Conservation (phyloP, 371 early-diverging fungal genomes). For the Parasitella parasitica region DNA sequence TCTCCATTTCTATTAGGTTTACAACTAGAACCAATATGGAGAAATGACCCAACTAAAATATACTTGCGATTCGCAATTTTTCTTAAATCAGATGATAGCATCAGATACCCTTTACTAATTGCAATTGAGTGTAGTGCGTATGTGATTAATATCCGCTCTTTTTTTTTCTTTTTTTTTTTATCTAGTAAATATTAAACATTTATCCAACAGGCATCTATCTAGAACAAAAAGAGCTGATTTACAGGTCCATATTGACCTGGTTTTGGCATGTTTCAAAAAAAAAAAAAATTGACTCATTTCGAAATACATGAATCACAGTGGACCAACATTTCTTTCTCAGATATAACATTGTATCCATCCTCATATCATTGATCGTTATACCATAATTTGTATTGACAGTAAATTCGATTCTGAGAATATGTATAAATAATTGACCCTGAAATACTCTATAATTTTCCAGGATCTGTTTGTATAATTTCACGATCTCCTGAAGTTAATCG, state of each 20-base stretch:
- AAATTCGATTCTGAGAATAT: too few species aligned
- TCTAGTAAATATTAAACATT: too few species aligned
- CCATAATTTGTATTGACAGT: too few species aligned
- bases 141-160: too few species aligned
- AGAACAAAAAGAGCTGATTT: neutral
- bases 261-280: neutral
- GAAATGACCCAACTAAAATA: neutral
- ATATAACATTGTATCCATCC: too few species aligned
- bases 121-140: neutral
- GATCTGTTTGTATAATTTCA: neutral
- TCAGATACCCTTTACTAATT: too few species aligned
- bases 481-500: neutral
- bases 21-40: neutral
- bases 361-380: too few species aligned
- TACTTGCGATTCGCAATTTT: neutral
- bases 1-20: neutral
- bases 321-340: neutral
- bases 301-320: neutral
- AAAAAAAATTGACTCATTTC: neutral
- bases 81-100: neutral
- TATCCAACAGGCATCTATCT: neutral
- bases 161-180: too few species aligned
- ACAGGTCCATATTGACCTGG: neutral
- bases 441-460: neutral
- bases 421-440: neutral